phyloP scores from a whole-genome alignment of 2,329 filamentous ascomycete species.

The Ilyonectria robusta region DNA sequence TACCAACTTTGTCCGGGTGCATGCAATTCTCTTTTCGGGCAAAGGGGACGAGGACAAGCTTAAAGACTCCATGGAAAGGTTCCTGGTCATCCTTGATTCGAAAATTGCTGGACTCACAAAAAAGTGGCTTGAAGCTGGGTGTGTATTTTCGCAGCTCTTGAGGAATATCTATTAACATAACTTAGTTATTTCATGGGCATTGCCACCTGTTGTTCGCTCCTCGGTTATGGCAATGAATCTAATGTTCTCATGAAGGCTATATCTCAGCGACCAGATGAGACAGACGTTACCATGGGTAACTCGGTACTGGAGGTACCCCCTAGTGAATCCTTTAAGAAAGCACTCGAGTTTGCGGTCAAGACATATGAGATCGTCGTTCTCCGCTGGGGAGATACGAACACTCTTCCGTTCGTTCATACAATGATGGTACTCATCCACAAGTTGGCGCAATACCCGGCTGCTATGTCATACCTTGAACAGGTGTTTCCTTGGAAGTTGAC shows the following conservation, averaged over 20 bases:
- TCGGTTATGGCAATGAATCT: constrained; percentile 56
- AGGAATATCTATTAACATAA: constrained; percentile 17
- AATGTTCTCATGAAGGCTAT: constrained; percentile 63
- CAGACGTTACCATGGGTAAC: constrained; percentile 43
- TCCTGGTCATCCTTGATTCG: constrained; percentile 67
- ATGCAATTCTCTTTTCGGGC: constrained; percentile 74
- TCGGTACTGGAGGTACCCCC: constrained; percentile 43
- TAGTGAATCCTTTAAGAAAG: constrained; percentile 51
- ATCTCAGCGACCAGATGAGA: constrained; percentile 47
- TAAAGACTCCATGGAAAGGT: constrained; percentile 60
- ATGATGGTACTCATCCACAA: constrained; percentile 71
- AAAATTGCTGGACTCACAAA: constrained; percentile 68
- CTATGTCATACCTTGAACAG: constrained; percentile 60
- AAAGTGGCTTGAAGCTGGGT: constrained; percentile 67
- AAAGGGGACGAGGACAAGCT: constrained; percentile 63
- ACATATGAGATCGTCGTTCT: constrained; percentile 64
- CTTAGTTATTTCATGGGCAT: constrained; percentile 53
- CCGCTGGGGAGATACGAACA: constrained; percentile 70
- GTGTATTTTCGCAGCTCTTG: constrained; percentile 17
- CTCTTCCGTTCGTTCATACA: constrained; percentile 74
- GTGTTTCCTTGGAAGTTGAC: constrained; percentile 67
- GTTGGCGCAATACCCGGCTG: constrained; percentile 57
- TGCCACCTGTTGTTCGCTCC: constrained; percentile 49
- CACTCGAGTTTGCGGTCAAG: constrained; percentile 58
- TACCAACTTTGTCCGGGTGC: constrained; percentile 72